These are phyloP conservation scores for Boletus insuetus DNA, from an alignment of 768 basidiomycete genomes.

Conservation along the genomic window DNA sequence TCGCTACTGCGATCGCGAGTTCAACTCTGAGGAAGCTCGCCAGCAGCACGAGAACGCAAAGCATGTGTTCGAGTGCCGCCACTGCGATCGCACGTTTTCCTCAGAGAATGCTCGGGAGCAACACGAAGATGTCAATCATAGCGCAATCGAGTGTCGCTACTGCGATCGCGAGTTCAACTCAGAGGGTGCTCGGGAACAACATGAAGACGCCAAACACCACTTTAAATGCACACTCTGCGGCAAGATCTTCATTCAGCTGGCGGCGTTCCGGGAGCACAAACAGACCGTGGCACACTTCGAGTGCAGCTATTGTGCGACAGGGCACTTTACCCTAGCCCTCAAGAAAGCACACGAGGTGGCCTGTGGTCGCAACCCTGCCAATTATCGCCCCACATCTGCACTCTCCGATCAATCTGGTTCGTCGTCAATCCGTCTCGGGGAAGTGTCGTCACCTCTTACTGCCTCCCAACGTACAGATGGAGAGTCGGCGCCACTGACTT, in stretches of 20 bases:
- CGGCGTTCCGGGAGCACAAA: not conserved
- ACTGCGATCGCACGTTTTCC: not conserved
- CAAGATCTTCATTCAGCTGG: not conserved
- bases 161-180: not conserved
- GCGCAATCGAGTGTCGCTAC: not conserved
- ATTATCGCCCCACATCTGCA: not conserved
- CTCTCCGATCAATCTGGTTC: not conserved
- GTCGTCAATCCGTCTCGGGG: not conserved
- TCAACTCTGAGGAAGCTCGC: slow-evolving; percentile 1
- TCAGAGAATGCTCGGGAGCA: not conserved
- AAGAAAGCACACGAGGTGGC: slow-evolving; percentile 6
- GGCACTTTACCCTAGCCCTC: not conserved
- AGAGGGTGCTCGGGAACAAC: slow-evolving; percentile 1
- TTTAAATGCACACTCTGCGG: not conserved
- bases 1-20: not conserved
- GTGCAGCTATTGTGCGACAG: slow-evolving; percentile 5
- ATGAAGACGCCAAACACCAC: slow-evolving; percentile 9
- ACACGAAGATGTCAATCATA: not conserved
- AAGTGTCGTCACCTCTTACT: not conserved
- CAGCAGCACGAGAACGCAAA: slow-evolving; percentile 11
- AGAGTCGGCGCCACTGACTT: not conserved
- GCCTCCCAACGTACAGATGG: not conserved
- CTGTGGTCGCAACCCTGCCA: slow-evolving; percentile 3
- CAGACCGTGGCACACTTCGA: not conserved
- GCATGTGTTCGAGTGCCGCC: not conserved